Conservation (phyloP, 208 protist genomes). For the Leishmania turanica region DNA sequence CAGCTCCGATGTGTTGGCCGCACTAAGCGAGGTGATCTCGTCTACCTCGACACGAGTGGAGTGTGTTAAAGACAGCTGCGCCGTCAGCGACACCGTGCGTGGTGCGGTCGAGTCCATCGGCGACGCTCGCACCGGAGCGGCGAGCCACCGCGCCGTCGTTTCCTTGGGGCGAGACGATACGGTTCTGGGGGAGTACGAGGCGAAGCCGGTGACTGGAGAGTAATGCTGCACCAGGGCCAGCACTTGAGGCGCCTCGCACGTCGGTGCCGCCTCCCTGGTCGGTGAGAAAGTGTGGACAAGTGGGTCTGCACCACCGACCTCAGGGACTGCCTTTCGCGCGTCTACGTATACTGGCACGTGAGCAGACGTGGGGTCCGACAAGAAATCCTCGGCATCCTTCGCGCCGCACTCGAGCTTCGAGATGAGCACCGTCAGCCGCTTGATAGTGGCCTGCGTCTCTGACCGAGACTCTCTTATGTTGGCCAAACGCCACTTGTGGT, state of each 20-base stretch:
- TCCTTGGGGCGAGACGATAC: neutral
- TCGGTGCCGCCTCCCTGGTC: neutral
- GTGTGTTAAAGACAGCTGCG: slow-evolving; percentile 13
- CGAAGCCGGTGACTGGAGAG: neutral
- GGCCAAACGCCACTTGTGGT: slow-evolving; percentile 24
- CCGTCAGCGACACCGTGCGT: slow-evolving; percentile 11
- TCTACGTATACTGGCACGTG: slow-evolving; percentile 41
- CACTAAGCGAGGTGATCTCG: slow-evolving; percentile 20
- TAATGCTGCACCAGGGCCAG: slow-evolving; percentile 25
- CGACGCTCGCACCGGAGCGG: neutral
- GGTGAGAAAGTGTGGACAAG: neutral
- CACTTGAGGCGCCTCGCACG: slow-evolving; percentile 4
- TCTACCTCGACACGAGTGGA: slow-evolving; percentile 4
- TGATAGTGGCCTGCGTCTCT: slow-evolving; percentile 19
- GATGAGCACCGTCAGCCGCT: slow-evolving; percentile 34
- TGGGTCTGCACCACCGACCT: neutral
- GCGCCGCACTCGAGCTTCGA: slow-evolving; percentile 26
- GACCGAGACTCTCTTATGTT: neutral
- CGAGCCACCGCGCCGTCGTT: slow-evolving; percentile 9
- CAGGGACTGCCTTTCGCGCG: neutral
- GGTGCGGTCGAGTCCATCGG: neutral
- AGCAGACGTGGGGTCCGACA: slow-evolving; percentile 24
- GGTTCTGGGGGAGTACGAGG: neutral
- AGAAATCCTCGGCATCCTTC: slow-evolving; percentile 38
- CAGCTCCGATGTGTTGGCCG: neutral